Percentiles rank a stretch among this genome's conserved stretches.
Conservation (phyloP, 352 stramenopile genomes). For the Phytophthora fragariae region DNA sequence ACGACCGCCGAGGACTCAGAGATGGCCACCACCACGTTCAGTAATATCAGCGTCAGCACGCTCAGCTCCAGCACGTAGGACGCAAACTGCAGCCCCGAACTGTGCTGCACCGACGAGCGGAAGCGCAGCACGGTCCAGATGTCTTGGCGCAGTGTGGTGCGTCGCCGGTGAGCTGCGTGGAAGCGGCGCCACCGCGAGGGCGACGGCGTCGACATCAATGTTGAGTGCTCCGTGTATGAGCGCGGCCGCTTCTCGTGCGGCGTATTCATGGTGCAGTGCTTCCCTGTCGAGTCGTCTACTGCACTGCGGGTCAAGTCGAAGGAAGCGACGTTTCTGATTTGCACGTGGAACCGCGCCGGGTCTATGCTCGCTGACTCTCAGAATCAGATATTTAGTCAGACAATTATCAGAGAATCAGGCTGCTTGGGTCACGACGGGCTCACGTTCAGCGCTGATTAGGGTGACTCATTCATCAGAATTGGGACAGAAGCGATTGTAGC, state of each 20-base stretch:
- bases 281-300: constrained; percentile 9
- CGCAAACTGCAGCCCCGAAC: constrained; percentile 53
- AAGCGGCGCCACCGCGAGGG: constrained; percentile 21
- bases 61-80: constrained; percentile 65
- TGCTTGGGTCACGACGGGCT: neutral
- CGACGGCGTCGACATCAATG: constrained; percentile 36
- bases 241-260: constrained; percentile 23
- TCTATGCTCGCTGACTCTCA: neutral
- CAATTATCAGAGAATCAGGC: neutral
- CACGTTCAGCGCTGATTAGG: neutral
- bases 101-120: constrained; percentile 53
- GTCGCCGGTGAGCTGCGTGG: neutral
- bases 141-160: constrained; percentile 47
- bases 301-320: constrained; percentile 8
- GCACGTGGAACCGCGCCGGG: neutral
- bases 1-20: constrained; percentile 46
- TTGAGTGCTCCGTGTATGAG: constrained; percentile 43
- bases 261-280: constrained; percentile 20
- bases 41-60: constrained; percentile 61
- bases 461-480: neutral
- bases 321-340: constrained; percentile 8
- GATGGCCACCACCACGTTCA: constrained; percentile 70
- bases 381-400: neutral
- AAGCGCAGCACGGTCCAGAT: constrained; percentile 73
- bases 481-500: too few relatives aligned